phyloP scores from a whole-genome alignment of 2,329 filamentous ascomycete genomes.

The Colletotrichum musae region DNA sequence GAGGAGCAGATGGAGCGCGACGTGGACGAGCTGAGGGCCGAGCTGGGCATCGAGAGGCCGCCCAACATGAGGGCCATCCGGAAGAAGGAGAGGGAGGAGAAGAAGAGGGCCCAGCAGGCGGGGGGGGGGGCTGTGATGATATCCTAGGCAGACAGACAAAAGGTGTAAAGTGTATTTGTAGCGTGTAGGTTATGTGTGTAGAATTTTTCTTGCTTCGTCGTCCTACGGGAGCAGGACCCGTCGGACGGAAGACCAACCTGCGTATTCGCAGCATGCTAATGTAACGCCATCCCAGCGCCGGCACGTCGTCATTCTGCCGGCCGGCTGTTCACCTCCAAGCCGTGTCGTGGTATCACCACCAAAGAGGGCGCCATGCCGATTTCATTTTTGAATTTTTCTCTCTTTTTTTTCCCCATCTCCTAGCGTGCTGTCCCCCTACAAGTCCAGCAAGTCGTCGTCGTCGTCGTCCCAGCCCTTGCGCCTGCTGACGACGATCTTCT shows the following conservation, averaged over 20 bases:
- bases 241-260: slow-evolving; percentile 25
- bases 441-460: slow-evolving; percentile 81
- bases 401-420: neutral
- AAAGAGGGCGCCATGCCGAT: neutral
- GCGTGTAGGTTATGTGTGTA: slow-evolving; percentile 33
- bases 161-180: slow-evolving; percentile 17
- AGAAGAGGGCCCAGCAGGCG: slow-evolving; percentile 72
- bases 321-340: too few relatives aligned
- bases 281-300: slow-evolving; percentile 36
- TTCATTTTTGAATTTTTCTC: neutral
- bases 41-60: slow-evolving; percentile 89
- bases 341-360: neutral
- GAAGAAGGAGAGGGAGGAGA: slow-evolving; percentile 77
- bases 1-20: slow-evolving; percentile 92
- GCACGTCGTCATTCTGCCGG: slow-evolving; percentile 3
- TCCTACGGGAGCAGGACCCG: slow-evolving; percentile 9
- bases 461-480: slow-evolving; percentile 90
- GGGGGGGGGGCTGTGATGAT: too few relatives aligned
- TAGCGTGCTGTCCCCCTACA: too few relatives aligned
- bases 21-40: slow-evolving; percentile 79
- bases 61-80: slow-evolving; percentile 87
- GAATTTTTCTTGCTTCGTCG: neutral
- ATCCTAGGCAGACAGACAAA: too few relatives aligned
- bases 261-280: slow-evolving; percentile 29
- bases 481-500: slow-evolving; percentile 89